phyloP scores from a whole-genome alignment of 768 basidiomycete genomes.

The Holtermannia corniformis region DNA sequence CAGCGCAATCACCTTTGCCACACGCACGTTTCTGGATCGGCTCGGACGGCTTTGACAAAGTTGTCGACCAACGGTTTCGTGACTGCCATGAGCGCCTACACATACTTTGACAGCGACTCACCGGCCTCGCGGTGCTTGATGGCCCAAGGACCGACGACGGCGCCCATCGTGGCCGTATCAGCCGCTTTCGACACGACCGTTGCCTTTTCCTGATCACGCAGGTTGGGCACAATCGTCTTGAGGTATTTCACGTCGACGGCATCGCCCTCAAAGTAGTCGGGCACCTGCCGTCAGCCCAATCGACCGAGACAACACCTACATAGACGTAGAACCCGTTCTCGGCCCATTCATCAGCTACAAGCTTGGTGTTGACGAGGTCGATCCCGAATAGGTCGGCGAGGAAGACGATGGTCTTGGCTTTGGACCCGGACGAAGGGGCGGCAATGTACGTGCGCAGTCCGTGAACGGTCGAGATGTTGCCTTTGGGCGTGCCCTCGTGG shows the following conservation, averaged over 20 bases:
- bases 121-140: slow-evolving; percentile 38
- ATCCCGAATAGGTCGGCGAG: slow-evolving; percentile 43
- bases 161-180: slow-evolving; percentile 32
- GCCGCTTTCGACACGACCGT: slow-evolving; percentile 26
- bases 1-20: not conserved
- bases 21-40: slow-evolving; percentile 31
- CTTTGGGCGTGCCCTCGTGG: slow-evolving; percentile 39
- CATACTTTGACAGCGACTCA: slow-evolving; percentile 2
- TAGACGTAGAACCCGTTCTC: slow-evolving; percentile 37
- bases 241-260: slow-evolving; percentile 23
- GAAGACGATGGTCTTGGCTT: slow-evolving; percentile 38
- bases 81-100: slow-evolving; percentile 10
- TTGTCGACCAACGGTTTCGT: slow-evolving; percentile 36
- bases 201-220: slow-evolving; percentile 28
- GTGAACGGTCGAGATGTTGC: slow-evolving; percentile 29
- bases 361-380: slow-evolving; percentile 32
- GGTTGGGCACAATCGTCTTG: slow-evolving; percentile 38
- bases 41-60: slow-evolving; percentile 35
- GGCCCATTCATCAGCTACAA: slow-evolving; percentile 41
- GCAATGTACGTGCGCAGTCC: slow-evolving; percentile 40
- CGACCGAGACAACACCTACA: too few relatives aligned
- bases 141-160: slow-evolving; percentile 39
- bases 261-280: slow-evolving; percentile 38
- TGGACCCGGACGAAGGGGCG: slow-evolving; percentile 12
- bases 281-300: too few relatives aligned